Base-by-base conservation (phyloP, 129 eudicot genomes). In the Ambrosia artemisiifolia region DNA sequence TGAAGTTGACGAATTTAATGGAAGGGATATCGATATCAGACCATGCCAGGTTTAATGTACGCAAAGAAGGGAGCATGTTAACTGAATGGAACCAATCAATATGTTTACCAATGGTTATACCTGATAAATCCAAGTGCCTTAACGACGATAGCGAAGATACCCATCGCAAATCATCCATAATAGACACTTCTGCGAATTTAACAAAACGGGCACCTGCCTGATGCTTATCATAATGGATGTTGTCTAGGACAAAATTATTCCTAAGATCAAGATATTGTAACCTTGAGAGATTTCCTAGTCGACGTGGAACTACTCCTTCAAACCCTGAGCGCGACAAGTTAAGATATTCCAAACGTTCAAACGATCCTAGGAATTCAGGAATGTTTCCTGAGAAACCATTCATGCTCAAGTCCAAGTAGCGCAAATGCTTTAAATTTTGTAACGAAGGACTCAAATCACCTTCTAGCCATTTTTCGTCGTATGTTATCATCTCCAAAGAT, bases 371-470 rank as follows among this genome's bases (percentile, higher is more conserved):
- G 6, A 47, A 47, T 11, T 47, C 53, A 47, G 53, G 53, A 11
- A 47, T 47, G 5, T 47, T 47, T 47, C 53, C 53, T 11, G 68
- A 35, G 68, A 35, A 63, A n/a, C 17, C 38, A 16, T 63, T 63
- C 68, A 35, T 9, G 47, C 68, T 63, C 67, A 62, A 62, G 48
- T 63, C 49, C 48, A 34, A 63, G 24, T 63, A 63, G 17, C 46
- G 48, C 68, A 63, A 35, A 34, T 63, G 68, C 67, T 35, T 63
- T 47, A 63, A 63, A 63, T 63, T 63, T 2, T 14, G 49, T 35
- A 63, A 63, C 9, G 47, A 36, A 34, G 12, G 30, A 34, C 68
- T 63, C 17, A 63, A 35, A 49, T 63, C 32, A 63, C 49, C 48
- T 63, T 11, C 49, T 12, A 47, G 53, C 14, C 9, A 13, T 4